Base-by-base conservation (phyloP, 2,329 filamentous ascomycete species). In the Trichoderma breve region DNA sequence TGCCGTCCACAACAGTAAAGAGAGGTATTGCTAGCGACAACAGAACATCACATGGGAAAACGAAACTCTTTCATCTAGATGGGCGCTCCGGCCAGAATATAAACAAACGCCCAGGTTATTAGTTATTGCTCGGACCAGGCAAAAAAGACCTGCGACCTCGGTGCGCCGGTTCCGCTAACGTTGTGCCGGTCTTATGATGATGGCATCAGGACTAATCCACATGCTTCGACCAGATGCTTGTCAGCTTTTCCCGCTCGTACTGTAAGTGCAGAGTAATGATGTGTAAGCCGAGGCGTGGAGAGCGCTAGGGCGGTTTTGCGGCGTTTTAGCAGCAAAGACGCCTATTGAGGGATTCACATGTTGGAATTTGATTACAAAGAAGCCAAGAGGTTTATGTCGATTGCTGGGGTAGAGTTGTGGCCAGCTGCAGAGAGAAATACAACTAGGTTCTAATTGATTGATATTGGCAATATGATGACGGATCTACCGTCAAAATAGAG, bases 281-380 rank as follows among this genome's bases (percentile, higher is more conserved):
- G 53, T 68, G 65, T 68, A 68, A 68, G 65, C 65, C 65, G 53
- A 68, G 65, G 26, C 53, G 24, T 58, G 64, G 64, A 34, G 63
- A 39, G 47, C 63, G 30, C 64, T 67, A 67, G 30, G 30, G 64
- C 47, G 28, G 58, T 18, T 30, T 57, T 36, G n/a, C 58, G 34
- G 32, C 11, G 58, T 14, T 26, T 62, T 21, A 32, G 28, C 55
- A 43, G 12, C 26, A 8, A 36, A 32, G 30, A 4, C 30, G 3
- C 30, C 2, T 11, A 32, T 32, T 32, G 9, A 34, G 32, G 51
- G 15, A 39, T 34, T 65, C 21, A 30, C 6, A 43, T 51, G 36
- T 53, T 24, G 28, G 15, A 34, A 12, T 5, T 8, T 32, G 55
- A 32, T 58, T 32, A 34, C 55, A 58, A 58, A 32, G 55, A 21